Conservation (phyloP, 2,329 filamentous ascomycete genomes). For the Colletotrichum simmondsii region DNA sequence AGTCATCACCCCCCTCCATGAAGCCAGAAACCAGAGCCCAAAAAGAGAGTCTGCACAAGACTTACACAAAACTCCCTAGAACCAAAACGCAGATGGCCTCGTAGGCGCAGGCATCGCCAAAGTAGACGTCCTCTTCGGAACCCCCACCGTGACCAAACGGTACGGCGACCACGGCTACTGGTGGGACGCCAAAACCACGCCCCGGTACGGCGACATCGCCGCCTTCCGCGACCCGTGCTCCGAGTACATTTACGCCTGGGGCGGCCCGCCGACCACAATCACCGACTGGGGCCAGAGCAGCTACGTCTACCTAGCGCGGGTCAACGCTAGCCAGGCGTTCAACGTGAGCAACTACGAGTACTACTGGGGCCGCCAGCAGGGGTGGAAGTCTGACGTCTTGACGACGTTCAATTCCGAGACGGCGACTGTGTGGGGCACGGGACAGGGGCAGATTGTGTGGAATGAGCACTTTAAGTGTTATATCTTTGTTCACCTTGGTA, state of each 20-base stretch:
- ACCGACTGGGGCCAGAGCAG: slow-evolving; percentile 36
- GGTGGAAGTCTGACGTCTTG: slow-evolving; percentile 48
- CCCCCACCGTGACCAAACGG: slow-evolving; percentile 48
- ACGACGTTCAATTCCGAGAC: slow-evolving; percentile 46
- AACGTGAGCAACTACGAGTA: slow-evolving; percentile 51
- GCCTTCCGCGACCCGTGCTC: slow-evolving; percentile 50
- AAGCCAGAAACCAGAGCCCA: too few species aligned
- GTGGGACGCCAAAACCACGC: slow-evolving; percentile 45
- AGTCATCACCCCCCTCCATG: slow-evolving; percentile 14
- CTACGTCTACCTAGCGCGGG: slow-evolving; percentile 51
- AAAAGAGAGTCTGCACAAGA: not conserved
- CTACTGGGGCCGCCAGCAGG: slow-evolving; percentile 50
- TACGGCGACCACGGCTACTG: slow-evolving; percentile 46
- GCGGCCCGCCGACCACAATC: slow-evolving; percentile 47
- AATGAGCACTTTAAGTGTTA: slow-evolving; percentile 47
- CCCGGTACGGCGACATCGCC: slow-evolving; percentile 51
- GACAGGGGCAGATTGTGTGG: slow-evolving; percentile 51
- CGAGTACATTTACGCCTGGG: slow-evolving; percentile 50
- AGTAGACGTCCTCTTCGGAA: slow-evolving; percentile 45
- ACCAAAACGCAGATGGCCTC: slow-evolving; percentile 46
- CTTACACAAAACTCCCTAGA: too few species aligned
- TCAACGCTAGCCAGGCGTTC: slow-evolving; percentile 47
- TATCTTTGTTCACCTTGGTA: slow-evolving; percentile 46
- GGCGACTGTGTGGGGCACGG: slow-evolving; percentile 50
- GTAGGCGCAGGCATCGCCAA: slow-evolving; percentile 49